Percentiles rank a stretch among this genome's conserved stretches.
These are phyloP conservation scores for Geoglossum cookeanum DNA, from an alignment of 2,329 filamentous ascomycete species.

Conservation along the genomic window DNA sequence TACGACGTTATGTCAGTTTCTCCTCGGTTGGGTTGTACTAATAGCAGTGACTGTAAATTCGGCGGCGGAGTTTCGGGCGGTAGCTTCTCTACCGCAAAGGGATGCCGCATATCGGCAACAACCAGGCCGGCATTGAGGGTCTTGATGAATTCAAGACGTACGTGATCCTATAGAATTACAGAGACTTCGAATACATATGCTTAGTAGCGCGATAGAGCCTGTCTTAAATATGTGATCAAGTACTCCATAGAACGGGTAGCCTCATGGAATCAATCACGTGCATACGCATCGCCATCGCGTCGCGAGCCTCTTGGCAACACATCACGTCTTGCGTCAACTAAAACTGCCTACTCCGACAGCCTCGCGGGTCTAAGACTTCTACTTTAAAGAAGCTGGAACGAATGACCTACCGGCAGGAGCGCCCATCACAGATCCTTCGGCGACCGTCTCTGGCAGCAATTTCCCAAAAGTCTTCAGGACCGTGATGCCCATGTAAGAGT, in stretches of 20 bases:
- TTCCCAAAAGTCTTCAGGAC: not conserved
- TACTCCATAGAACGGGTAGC: too few relatives aligned
- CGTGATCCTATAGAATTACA: too few relatives aligned
- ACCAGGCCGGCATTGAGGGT: too few relatives aligned
- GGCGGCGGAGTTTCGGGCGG: not conserved
- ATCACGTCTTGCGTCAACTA: not conserved
- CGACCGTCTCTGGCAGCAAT: not conserved
- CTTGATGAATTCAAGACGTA: too few relatives aligned
- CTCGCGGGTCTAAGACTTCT: not conserved
- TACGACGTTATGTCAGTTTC: not conserved
- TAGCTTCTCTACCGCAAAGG: too few relatives aligned
- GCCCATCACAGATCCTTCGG: not conserved
- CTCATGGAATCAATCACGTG: not conserved
- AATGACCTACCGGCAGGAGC: not conserved
- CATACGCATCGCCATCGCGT: not conserved
- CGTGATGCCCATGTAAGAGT: not conserved
- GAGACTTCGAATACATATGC: too few relatives aligned
- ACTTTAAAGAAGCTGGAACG: not conserved
- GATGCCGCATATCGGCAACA: too few relatives aligned
- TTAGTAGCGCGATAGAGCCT: too few relatives aligned
- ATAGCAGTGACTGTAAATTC: not conserved
- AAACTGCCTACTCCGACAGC: not conserved
- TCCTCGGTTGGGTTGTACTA: not conserved
- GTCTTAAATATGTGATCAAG: too few relatives aligned
- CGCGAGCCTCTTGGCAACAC: not conserved